Evolutionary conservation across 257 asterid species (phyloP), one percentile per base, ranked within the genome.

Genomic region (Anisodus acutangulus): DNA sequence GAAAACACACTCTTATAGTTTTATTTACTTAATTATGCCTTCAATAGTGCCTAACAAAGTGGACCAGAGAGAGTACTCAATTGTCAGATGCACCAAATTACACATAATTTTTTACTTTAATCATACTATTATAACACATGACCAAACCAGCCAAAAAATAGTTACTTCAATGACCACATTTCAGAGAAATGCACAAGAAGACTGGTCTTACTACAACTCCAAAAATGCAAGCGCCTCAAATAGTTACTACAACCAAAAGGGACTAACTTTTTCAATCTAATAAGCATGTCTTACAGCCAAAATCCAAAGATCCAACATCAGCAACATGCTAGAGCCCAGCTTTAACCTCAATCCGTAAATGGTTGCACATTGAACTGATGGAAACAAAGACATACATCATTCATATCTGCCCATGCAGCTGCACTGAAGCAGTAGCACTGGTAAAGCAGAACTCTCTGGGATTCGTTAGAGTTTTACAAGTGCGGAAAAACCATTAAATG

Each of bases 271-370:
- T 70, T 70, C 17, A 70, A 70, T 43, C 55, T 70, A 43, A 17
- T 70, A 43, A 70, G 3, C 53, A 70, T 8, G 79, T 70, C 79
- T 70, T 70, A 43, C 57, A 70, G 57, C 35, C 12, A 69, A 39
- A 39, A 69, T 70, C 53, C 79, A 43, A 41, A 43, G 57, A 43
- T 70, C 37, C 79, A 9, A 43, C 17, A 70, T 17, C 55, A 41
- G 35, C 15, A 70, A 41, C 55, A 70, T 41, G 54, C 78, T 70
- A 70, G 35, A 31, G 35, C 35, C 35, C 35, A 31, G 35, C 35
- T 31, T 31, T 31, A 31, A 31, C 35, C 35, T 31, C 35, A 31
- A 31, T 31, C 35, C 1, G 35, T 31, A 31, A 31, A 31, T 31
- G 35, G 35, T 31, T 31, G 35, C 35, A 31, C 35, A 31, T 31